A percentile compares a stretch with the other conserved stretches of the same genome.
These are phyloP conservation scores for Rubia yunnanensis DNA, from an alignment of 257 asterid species.

Conservation along the genomic window DNA sequence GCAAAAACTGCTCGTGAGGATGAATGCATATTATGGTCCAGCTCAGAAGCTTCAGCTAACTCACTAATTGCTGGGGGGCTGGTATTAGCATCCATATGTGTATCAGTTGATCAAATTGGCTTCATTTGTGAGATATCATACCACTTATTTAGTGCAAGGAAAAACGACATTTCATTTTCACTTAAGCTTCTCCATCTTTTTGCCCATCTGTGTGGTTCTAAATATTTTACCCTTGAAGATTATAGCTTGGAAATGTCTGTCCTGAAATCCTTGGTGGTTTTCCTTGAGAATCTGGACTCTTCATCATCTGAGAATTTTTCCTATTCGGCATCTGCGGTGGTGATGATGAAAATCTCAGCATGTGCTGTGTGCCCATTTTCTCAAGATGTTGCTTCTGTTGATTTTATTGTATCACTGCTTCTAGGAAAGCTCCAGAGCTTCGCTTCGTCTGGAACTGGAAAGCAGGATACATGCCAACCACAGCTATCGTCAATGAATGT, in stretches of 20 bases:
- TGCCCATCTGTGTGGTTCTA: conserved; percentile 58
- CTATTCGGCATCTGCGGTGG: conserved; percentile 19
- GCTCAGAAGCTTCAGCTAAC: conserved; percentile 42
- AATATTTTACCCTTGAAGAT: conserved; percentile 43
- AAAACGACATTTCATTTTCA: conserved; percentile 27
- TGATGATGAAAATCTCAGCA: conserved; percentile 25
- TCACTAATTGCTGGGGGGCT: conserved; percentile 53
- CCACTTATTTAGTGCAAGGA: conserved; percentile 42
- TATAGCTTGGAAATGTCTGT: conserved; percentile 48
- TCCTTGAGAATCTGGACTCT: conserved; percentile 44
- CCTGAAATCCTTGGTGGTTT: conserved; percentile 58
- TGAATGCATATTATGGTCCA: conserved; percentile 26
- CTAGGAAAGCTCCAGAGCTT: conserved; percentile 50
- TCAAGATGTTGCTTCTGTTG: conserved; percentile 45
- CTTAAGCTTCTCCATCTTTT: conserved; percentile 67
- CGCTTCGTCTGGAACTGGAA: conserved; percentile 23
- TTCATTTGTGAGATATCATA: conserved; percentile 72
- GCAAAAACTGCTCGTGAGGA: conserved; percentile 32
- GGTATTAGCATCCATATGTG: conserved; percentile 65
- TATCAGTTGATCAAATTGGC: conserved; percentile 55
- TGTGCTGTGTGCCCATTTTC: conserved; percentile 61
- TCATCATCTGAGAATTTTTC: conserved; percentile 18
- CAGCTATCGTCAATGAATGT: conserved; percentile 17
- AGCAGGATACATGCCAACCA: conserved; percentile 23
- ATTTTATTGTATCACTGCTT: conserved; percentile 42